A percentile compares a stretch with the other conserved stretches of the same genome.
Evolutionary conservation across 768 basidiomycete species (phyloP).

Genomic region (Chalciporus piperatus): DNA sequence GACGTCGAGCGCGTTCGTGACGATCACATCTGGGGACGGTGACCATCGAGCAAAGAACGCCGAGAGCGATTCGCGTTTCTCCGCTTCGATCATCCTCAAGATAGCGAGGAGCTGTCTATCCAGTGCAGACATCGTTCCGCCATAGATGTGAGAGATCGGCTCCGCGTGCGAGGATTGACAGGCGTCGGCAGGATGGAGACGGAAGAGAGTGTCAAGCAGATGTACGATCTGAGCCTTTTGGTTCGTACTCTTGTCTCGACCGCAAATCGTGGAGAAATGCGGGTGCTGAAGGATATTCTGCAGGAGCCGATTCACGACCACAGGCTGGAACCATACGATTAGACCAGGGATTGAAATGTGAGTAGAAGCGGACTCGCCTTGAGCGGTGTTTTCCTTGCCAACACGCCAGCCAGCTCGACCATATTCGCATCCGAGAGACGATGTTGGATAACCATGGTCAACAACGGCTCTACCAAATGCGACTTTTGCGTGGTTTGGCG

Average conservation of each 20-base stretch:
- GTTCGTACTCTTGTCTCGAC: conserved; percentile 18
- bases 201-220: conserved; percentile 67
- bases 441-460: conserved; percentile 61
- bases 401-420: conserved; percentile 42
- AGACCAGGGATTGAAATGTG: not conserved
- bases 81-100: conserved; percentile 73
- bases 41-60: conserved; percentile 66
- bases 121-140: conserved; percentile 61
- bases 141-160: conserved; percentile 71
- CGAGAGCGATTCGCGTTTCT: conserved; percentile 56
- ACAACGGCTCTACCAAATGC: conserved; percentile 68
- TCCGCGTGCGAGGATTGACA: conserved; percentile 84
- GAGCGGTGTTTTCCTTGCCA: conserved; percentile 44
- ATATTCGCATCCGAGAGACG: conserved; percentile 44
- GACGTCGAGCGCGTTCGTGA: conserved; percentile 56
- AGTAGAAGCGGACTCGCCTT: conserved; percentile 49
- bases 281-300: conserved; percentile 74
- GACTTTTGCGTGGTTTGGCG: conserved; percentile 35
- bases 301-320: conserved; percentile 68
- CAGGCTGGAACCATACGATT: conserved; percentile 44
- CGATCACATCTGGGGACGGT: conserved; percentile 38
- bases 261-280: conserved; percentile 52
- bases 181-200: conserved; percentile 74
- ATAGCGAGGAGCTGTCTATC: conserved; percentile 72
- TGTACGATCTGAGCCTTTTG: conserved; percentile 48